These are phyloP conservation scores for Trichophyton rubrum DNA, from an alignment of 2,329 filamentous ascomycete species.

Conservation along the genomic window DNA sequence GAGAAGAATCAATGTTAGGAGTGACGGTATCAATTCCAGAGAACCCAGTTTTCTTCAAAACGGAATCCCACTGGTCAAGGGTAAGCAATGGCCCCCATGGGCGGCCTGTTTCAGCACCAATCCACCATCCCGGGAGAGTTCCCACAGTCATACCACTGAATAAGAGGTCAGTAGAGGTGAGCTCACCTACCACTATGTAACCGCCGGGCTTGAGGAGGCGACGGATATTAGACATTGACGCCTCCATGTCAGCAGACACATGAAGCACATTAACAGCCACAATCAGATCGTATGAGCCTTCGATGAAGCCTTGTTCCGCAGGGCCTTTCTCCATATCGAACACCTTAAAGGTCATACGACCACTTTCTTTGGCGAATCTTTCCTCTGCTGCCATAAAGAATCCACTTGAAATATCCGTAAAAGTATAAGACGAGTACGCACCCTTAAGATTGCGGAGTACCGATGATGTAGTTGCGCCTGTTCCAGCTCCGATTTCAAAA, in stretches of 20 bases:
- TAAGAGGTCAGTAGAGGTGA: conserved; percentile 18
- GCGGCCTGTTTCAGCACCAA: conserved; percentile 10
- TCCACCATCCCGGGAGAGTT: conserved; percentile 21
- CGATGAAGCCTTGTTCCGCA: conserved; percentile 11
- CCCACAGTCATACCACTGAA: conserved; percentile 22
- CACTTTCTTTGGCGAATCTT: conserved; percentile 17
- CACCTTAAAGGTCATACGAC: conserved; percentile 24
- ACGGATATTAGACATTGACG: conserved; percentile 24
- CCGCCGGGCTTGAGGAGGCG: conserved; percentile 36
- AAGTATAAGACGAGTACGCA: conserved; percentile 32
- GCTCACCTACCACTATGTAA: conserved; percentile 35
- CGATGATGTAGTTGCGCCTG: conserved; percentile 29
- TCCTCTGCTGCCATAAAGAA: conserved; percentile 31
- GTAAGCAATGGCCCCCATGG: conserved; percentile 1
- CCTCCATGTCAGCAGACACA: conserved; percentile 21
- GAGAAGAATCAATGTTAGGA: neutral
- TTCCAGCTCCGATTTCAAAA: conserved; percentile 36
- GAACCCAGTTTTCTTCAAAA: conserved; percentile 10
- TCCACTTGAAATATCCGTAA: conserved; percentile 33
- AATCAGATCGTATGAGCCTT: conserved; percentile 27
- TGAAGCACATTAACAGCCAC: conserved; percentile 32
- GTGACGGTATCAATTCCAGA: conserved; percentile 9
- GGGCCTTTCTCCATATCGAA: conserved; percentile 15
- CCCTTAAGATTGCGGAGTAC: conserved; percentile 24
- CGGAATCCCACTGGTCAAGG: conserved; percentile 6